A percentile compares a stretch with the other conserved stretches of the same genome.
These are phyloP conservation scores for Cyclocybe cylindracea DNA, from an alignment of 768 basidiomycete species.

Conservation along the genomic window DNA sequence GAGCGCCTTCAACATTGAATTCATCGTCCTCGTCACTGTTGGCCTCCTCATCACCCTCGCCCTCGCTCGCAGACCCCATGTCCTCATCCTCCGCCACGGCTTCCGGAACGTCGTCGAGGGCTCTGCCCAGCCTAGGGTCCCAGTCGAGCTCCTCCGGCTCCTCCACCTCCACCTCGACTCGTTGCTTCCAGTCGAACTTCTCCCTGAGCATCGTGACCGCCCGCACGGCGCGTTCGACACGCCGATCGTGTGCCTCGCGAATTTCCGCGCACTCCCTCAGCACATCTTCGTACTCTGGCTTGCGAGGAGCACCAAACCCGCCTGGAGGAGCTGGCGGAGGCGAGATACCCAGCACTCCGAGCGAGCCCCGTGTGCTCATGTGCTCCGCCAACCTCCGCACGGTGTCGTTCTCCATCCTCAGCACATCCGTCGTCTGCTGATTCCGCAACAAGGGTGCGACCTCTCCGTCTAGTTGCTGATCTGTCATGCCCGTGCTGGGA, in stretches of 20 bases:
- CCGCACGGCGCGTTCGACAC: slow-evolving; percentile 76
- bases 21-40: slow-evolving; percentile 29
- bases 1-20: slow-evolving; percentile 32
- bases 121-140: slow-evolving; percentile 52
- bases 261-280: slow-evolving; percentile 67
- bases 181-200: slow-evolving; percentile 79
- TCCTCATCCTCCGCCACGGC: slow-evolving; percentile 25
- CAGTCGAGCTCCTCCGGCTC: slow-evolving; percentile 79
- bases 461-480: slow-evolving; percentile 70
- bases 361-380: slow-evolving; percentile 60
- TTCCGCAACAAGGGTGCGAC: slow-evolving; percentile 76
- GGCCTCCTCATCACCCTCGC: slow-evolving; percentile 26
- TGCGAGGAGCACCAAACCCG: slow-evolving; percentile 29
- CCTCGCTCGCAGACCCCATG: slow-evolving; percentile 27
- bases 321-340: slow-evolving; percentile 29
- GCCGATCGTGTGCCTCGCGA: slow-evolving; percentile 67
- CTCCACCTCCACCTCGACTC: slow-evolving; percentile 78
- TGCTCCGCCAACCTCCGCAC: slow-evolving; percentile 70
- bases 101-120: slow-evolving; percentile 4
- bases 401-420: slow-evolving; percentile 68
- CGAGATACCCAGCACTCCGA: slow-evolving; percentile 45
- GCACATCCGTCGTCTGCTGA: slow-evolving; percentile 77
- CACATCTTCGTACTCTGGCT: slow-evolving; percentile 63
- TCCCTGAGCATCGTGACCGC: slow-evolving; percentile 79
- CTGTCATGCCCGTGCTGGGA: slow-evolving; percentile 56